Percentiles rank a stretch among this genome's conserved stretches.
These are phyloP conservation scores for Globisporangium sylvaticum DNA, from an alignment of 352 stramenopile species.

Conservation along the genomic window DNA sequence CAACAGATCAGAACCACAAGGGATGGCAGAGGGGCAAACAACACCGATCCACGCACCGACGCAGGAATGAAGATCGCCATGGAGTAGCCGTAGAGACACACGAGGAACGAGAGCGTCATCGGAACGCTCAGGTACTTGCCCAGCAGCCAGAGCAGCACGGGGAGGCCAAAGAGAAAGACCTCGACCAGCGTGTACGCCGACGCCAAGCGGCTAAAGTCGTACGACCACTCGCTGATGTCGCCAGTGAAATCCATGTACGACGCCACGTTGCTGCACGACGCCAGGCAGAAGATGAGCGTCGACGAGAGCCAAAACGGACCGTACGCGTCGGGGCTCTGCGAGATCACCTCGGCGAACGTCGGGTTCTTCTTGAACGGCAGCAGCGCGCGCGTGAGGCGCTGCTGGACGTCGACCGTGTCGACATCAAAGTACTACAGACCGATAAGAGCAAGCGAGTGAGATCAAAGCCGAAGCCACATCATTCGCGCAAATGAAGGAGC, in stretches of 20 bases:
- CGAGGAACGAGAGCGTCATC: slow-evolving; percentile 73
- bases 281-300: slow-evolving; percentile 85
- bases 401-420: slow-evolving; percentile 76
- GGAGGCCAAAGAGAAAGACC: slow-evolving; percentile 69
- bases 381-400: slow-evolving; percentile 63
- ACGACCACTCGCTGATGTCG: slow-evolving; percentile 61
- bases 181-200: slow-evolving; percentile 78
- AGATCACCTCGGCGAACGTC: slow-evolving; percentile 69
- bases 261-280: slow-evolving; percentile 80
- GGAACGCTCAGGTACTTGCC: slow-evolving; percentile 77
- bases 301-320: slow-evolving; percentile 81
- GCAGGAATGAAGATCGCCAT: slow-evolving; percentile 80
- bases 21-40: background rate
- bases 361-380: slow-evolving; percentile 86
- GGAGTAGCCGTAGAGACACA: slow-evolving; percentile 86
- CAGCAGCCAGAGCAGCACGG: slow-evolving; percentile 71
- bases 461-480: background rate
- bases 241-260: slow-evolving; percentile 75
- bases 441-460: background rate
- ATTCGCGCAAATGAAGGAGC: background rate
- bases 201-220: slow-evolving; percentile 79
- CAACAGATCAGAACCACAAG: background rate
- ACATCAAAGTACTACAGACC: slow-evolving; percentile 77
- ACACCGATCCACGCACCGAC: slow-evolving; percentile 32
- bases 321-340: slow-evolving; percentile 65